phyloP scores from a whole-genome alignment of 345 rosid species.

The Laguncularia racemosa region DNA sequence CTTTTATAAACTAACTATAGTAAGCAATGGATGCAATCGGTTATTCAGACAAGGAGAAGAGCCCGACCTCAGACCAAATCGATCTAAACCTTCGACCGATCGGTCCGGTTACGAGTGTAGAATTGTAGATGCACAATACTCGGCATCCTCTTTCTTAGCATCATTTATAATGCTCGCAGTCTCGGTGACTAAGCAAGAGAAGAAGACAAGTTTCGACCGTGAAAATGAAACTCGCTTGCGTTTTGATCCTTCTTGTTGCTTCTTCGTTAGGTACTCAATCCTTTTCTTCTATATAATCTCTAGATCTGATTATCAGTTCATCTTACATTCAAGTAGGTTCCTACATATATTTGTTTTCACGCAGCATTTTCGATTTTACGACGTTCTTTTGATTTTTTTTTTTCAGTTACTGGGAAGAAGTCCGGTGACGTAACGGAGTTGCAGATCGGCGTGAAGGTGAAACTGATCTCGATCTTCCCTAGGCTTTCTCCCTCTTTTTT shows the following conservation, averaged over 20 bases:
- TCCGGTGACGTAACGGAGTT: constrained; percentile 72
- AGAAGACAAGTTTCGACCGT: no score
- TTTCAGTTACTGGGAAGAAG: constrained; percentile 53
- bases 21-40: no score
- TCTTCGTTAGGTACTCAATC: constrained; percentile 5
- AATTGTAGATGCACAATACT: no score
- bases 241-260: background rate
- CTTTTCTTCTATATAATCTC: background rate
- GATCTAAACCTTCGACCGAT: no score
- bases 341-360: background rate
- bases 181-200: no score
- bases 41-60: no score
- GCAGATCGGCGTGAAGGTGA: constrained; percentile 93
- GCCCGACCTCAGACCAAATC: no score
- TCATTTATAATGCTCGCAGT: no score
- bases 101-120: no score
- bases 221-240: background rate
- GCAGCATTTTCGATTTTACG: background rate
- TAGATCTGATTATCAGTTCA: constrained; percentile 6
- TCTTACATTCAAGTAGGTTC: no score
- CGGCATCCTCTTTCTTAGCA: no score
- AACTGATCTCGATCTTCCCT: background rate
- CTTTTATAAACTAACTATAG: no score
- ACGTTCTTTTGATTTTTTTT: background rate
- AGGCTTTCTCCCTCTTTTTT: background rate